These are phyloP conservation scores for Cryptomeria japonica DNA, from an alignment of 75 land plant species.

Conservation along the genomic window DNA sequence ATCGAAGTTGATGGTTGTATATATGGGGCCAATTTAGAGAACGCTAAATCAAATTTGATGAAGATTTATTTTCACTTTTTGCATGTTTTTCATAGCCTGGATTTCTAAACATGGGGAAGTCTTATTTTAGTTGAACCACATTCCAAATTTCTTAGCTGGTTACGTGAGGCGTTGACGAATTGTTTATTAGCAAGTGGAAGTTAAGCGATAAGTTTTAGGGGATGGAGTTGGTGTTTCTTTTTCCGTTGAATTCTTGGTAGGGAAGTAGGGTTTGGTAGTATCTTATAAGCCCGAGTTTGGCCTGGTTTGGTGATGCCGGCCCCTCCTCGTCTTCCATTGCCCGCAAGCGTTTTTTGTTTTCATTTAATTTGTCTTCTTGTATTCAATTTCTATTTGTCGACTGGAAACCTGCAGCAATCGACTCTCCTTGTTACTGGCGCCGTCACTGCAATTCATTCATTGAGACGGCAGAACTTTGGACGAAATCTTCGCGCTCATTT, in stretches of 20 bases:
- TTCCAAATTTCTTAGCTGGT: too few relatives aligned
- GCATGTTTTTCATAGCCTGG: too few relatives aligned
- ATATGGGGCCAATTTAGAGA: neutral
- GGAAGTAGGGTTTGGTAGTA: neutral
- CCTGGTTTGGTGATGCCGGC: conserved; percentile 2
- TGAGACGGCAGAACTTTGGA: neutral
- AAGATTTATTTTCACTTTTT: too few relatives aligned
- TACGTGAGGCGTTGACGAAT: neutral
- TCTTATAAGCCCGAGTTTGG: neutral
- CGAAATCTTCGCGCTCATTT: neutral
- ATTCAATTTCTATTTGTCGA: neutral
- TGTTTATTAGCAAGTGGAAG: neutral
- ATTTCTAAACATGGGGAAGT: too few relatives aligned
- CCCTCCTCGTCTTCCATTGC: neutral
- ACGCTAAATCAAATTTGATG: neutral
- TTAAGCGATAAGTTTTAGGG: neutral
- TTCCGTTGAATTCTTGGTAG: neutral
- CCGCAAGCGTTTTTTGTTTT: conserved; percentile 1
- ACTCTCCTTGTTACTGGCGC: neutral
- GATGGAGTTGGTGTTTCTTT: neutral
- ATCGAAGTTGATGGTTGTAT: neutral
- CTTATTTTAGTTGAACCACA: neutral
- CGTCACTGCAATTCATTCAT: neutral
- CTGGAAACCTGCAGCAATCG: neutral
- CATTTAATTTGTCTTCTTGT: neutral